A percentile compares a stretch with the other conserved stretches of the same genome.
Conservation (phyloP, 2,329 filamentous ascomycete genomes). For the Fusarium chlamydosporum region DNA sequence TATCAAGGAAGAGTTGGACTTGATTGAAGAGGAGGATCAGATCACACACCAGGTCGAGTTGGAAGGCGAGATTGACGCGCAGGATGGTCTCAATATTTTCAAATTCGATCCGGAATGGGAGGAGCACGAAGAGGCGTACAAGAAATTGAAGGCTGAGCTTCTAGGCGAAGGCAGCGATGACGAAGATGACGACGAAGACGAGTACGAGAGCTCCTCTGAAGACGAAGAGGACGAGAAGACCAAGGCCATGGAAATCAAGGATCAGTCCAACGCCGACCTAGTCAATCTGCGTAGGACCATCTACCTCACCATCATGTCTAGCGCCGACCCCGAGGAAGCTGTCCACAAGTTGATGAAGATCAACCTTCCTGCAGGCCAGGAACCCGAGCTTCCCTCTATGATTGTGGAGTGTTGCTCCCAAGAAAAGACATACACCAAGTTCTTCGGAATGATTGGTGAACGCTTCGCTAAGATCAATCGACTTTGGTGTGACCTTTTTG, state of each 20-base stretch:
- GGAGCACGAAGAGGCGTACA: slow-evolving; percentile 90
- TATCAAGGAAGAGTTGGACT: slow-evolving; percentile 90
- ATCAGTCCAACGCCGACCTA: slow-evolving; percentile 95
- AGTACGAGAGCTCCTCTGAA: slow-evolving; percentile 76
- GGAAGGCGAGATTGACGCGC: slow-evolving; percentile 85
- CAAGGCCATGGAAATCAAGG: slow-evolving; percentile 93
- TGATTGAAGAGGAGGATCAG: slow-evolving; percentile 98
- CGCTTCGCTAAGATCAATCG: slow-evolving; percentile 96
- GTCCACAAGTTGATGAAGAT: slow-evolving; percentile 98
- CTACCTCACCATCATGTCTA: slow-evolving; percentile 97
- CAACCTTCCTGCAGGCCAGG: slow-evolving; percentile 86
- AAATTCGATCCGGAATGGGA: slow-evolving; percentile 93
- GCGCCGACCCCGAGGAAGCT: slow-evolving; percentile 94
- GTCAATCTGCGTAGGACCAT: slow-evolving; percentile 94
- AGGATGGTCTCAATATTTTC: slow-evolving; percentile 94
- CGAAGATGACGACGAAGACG: slow-evolving; percentile 74
- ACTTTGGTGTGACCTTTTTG: slow-evolving; percentile 93
- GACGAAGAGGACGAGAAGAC: slow-evolving; percentile 83
- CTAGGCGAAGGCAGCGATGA: slow-evolving; percentile 92
- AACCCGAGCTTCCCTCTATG: slow-evolving; percentile 94
- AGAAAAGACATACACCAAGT: slow-evolving; percentile 97
- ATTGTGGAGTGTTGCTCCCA: slow-evolving; percentile 97
- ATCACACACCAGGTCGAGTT: slow-evolving; percentile 90
- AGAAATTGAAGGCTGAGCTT: slow-evolving; percentile 91
- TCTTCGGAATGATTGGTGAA: slow-evolving; percentile 94